phyloP scores from a whole-genome alignment of 2,329 filamentous ascomycete species.

The Botrytis hyacinthi region DNA sequence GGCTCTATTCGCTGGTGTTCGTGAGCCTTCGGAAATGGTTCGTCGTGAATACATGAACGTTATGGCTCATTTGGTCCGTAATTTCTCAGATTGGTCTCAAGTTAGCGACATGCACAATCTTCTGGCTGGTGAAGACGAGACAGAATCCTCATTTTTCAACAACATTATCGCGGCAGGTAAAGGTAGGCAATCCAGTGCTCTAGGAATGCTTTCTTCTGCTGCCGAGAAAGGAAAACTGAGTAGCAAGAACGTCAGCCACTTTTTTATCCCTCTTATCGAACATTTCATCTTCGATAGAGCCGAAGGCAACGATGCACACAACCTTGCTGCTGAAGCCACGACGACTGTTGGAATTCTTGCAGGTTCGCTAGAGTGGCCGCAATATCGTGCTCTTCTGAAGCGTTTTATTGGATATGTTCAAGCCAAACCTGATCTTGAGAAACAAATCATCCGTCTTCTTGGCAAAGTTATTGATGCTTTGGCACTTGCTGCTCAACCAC shows the following conservation, averaged over 20 bases:
- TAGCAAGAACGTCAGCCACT: constrained; percentile 76
- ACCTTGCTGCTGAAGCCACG: constrained; percentile 83
- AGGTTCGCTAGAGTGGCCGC: constrained; percentile 80
- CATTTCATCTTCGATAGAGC: constrained; percentile 87
- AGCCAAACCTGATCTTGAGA: constrained; percentile 78
- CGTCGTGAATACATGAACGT: constrained; percentile 78
- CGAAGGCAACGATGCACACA: constrained; percentile 74
- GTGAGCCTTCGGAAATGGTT: constrained; percentile 78
- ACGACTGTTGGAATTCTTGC: constrained; percentile 73
- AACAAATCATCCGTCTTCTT: constrained; percentile 79
- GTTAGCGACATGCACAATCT: constrained; percentile 73
- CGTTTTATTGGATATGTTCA: constrained; percentile 81
- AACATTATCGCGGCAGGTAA: constrained; percentile 90
- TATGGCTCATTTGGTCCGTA: constrained; percentile 73
- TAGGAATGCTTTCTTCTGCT: constrained; percentile 71
- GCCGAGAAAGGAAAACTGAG: constrained; percentile 63
- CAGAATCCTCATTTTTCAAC: constrained; percentile 75
- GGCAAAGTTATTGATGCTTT: constrained; percentile 79
- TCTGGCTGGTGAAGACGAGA: constrained; percentile 59
- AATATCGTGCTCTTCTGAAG: constrained; percentile 81
- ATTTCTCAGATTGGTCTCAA: constrained; percentile 66
- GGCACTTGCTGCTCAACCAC: constrained; percentile 48
- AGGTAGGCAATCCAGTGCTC: constrained; percentile 77
- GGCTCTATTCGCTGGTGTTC: constrained; percentile 71
- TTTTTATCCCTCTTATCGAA: constrained; percentile 88